Evolutionary conservation across 768 basidiomycete species (phyloP).

Genomic region (Rubroboletus pulcherrimus): DNA sequence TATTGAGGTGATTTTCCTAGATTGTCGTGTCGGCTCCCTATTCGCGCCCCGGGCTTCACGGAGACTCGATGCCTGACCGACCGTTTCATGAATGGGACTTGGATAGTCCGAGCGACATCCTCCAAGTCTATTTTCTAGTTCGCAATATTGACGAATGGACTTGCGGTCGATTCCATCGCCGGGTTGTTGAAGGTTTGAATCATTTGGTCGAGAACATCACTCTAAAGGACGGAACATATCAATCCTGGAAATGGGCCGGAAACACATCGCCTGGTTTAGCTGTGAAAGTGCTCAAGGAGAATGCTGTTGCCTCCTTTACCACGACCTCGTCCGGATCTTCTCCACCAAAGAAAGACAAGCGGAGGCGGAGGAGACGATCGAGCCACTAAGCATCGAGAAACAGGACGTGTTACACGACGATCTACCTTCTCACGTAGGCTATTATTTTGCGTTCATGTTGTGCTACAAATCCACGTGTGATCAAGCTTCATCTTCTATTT

Average conservation of each 20-base stretch:
- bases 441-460: neutral
- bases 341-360: constrained; percentile 30
- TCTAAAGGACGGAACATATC: constrained; percentile 32
- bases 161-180: constrained; percentile 37
- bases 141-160: constrained; percentile 56
- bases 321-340: constrained; percentile 27
- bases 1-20: constrained; percentile 26
- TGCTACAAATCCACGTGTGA: constrained; percentile 15
- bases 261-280: constrained; percentile 21
- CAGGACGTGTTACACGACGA: neutral
- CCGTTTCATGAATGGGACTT: constrained; percentile 50
- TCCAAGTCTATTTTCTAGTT: constrained; percentile 48
- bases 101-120: constrained; percentile 41
- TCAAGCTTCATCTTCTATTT: constrained; percentile 32
- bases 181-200: constrained; percentile 38
- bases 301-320: constrained; percentile 26
- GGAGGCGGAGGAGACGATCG: constrained; percentile 28
- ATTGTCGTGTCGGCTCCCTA: constrained; percentile 50
- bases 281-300: constrained; percentile 35
- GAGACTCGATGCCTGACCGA: constrained; percentile 14
- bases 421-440: constrained; percentile 2
- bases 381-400: constrained; percentile 18
- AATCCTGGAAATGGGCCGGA: constrained; percentile 49
- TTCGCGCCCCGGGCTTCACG: constrained; percentile 18
- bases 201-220: constrained; percentile 35